Base-by-base conservation (phyloP, 2,329 filamentous ascomycete genomes). In the Pseudogymnoascus sp. region DNA sequence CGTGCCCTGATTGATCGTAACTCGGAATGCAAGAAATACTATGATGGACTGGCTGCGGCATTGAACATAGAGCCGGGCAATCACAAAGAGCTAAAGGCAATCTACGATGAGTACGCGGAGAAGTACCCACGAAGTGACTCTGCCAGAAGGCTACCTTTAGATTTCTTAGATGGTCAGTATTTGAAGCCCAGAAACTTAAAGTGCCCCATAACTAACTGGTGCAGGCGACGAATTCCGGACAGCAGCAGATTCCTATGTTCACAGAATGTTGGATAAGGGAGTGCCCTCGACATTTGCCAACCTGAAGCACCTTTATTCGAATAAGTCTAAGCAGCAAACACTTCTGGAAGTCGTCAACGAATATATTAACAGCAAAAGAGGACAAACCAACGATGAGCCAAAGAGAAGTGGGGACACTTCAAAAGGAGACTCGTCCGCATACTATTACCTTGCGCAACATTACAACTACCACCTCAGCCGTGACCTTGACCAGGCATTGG, bases 201-300 rank as follows among this genome's bases (percentile, higher is more conserved):
- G n/a, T 21, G 18, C 9, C 4, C 11, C 66, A 73, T 67, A 70
- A 63, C 18, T 34, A 16, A 60, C 3, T 46, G 56, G 16, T 34
- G 46, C 70, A 87, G 88, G 91, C 3, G 87, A 96, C 46, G 86
- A 88, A 3, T 99, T 99, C 78, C 84, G 84, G 72, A 77, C 86
- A 69, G 88, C 90, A 23, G 93, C 89, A 6, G 88, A 92, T 73
- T 77, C 79, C 21, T 99, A 99, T 74, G 76, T 99, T 65, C 83
- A 87, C 60, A 82, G 88, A 31, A 96, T 96, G 89, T 82, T 99
- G 63, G 87, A 89, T 75, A 96, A 93, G 77, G 95, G 93, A 9
- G 90, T 97, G 3, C 93, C 95, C 1, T 99, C 95, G 2, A 93
- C 93, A 3, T 99, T 99, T 76, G 92, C 92, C 37, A 99, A 97